These are phyloP conservation scores for Dendryphion nanum DNA, from an alignment of 2,329 filamentous ascomycete genomes.

Conservation along the genomic window DNA sequence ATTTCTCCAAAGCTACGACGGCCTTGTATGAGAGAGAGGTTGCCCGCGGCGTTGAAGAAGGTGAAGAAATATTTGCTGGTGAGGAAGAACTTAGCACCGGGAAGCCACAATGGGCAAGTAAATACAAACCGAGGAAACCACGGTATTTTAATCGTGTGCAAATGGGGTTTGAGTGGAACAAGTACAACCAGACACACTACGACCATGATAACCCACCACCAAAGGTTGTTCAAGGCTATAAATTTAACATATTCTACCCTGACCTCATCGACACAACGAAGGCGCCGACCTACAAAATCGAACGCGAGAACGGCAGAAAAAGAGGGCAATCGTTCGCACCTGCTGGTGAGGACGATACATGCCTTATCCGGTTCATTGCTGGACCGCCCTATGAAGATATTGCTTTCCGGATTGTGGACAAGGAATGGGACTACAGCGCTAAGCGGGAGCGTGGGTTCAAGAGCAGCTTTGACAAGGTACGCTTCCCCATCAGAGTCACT, in stretches of 20 bases:
- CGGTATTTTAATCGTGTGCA: slow-evolving; percentile 97
- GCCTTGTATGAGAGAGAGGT: slow-evolving; percentile 91
- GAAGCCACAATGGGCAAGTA: slow-evolving; percentile 76
- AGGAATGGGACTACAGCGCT: slow-evolving; percentile 98
- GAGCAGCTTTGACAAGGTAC: slow-evolving; percentile 95
- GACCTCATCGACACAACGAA: slow-evolving; percentile 94
- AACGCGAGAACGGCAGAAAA: slow-evolving; percentile 85
- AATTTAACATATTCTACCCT: slow-evolving; percentile 99
- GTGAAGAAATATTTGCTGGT: slow-evolving; percentile 91
- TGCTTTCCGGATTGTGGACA: slow-evolving; percentile 95
- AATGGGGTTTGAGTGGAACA: slow-evolving; percentile 99
- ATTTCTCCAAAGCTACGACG: slow-evolving; percentile 83
- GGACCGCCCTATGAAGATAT: slow-evolving; percentile 96
- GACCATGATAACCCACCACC: slow-evolving; percentile 97
- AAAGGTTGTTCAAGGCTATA: slow-evolving; percentile 98
- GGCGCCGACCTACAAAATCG: slow-evolving; percentile 93
- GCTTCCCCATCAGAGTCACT: slow-evolving; percentile 35
- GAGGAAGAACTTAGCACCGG: slow-evolving; percentile 74
- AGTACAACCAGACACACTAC: slow-evolving; percentile 99
- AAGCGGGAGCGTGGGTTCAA: slow-evolving; percentile 93
- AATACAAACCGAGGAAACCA: slow-evolving; percentile 87
- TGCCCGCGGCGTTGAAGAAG: slow-evolving; percentile 84
- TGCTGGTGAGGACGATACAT: slow-evolving; percentile 95
- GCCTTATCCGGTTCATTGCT: slow-evolving; percentile 91
- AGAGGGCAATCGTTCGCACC: slow-evolving; percentile 89